Percentiles rank a stretch among this genome's conserved stretches.
These are phyloP conservation scores for Lactuca sativa DNA, from an alignment of 129 eudicot species.

Conservation along the genomic window DNA sequence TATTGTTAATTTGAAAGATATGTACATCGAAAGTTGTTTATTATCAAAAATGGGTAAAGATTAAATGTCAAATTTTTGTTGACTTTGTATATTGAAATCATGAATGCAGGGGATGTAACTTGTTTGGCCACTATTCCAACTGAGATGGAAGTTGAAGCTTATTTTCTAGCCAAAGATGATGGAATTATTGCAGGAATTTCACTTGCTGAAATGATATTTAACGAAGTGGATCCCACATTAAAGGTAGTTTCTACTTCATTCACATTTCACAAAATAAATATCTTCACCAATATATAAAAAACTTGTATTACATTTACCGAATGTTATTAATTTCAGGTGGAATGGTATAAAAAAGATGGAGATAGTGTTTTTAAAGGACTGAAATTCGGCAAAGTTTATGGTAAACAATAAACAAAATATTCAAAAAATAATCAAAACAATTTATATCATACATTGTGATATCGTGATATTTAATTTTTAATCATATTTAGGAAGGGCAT, in stretches of 20 bases:
- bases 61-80: neutral
- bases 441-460: too few relatives aligned
- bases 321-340: slow-evolving; percentile 50
- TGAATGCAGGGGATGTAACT: slow-evolving; percentile 81
- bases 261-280: neutral
- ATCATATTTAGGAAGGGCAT: slow-evolving; percentile 67
- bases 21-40: neutral
- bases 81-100: slow-evolving; percentile 11
- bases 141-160: slow-evolving; percentile 86
- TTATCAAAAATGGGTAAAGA: neutral
- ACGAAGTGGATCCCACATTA: slow-evolving; percentile 81
- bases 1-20: slow-evolving; percentile 7
- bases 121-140: slow-evolving; percentile 88
- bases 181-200: slow-evolving; percentile 92
- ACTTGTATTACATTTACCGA: neutral
- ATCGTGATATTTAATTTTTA: neutral
- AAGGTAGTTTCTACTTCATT: slow-evolving; percentile 42
- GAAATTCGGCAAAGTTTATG: slow-evolving; percentile 89
- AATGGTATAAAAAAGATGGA: slow-evolving; percentile 82
- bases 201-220: slow-evolving; percentile 91
- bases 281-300: neutral
- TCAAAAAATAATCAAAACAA: neutral
- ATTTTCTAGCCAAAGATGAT: slow-evolving; percentile 89
- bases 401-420: slow-evolving; percentile 34
- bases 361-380: slow-evolving; percentile 72